Evolutionary conservation across 2,329 filamentous ascomycete species (phyloP).

Genomic region (Acrodontium crateriforme): DNA sequence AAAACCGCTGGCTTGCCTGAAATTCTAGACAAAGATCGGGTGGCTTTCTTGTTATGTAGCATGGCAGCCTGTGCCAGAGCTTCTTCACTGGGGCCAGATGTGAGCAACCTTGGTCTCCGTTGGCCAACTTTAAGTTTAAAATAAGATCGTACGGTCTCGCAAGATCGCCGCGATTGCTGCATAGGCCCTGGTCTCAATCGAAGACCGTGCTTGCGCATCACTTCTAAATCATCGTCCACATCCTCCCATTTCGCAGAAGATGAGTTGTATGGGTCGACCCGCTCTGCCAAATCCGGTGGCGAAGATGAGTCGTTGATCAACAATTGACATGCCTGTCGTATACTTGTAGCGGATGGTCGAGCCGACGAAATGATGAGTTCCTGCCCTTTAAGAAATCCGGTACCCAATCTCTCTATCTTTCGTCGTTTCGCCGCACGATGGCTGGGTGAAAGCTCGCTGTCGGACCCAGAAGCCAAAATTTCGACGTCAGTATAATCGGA

Average conservation of each 20-base stretch:
- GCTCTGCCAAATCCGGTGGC: neutral
- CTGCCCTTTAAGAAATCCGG: conserved; percentile 43
- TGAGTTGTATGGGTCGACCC: neutral
- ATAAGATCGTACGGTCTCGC: too few species aligned
- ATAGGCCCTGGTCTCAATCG: too few species aligned
- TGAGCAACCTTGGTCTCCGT: too few species aligned
- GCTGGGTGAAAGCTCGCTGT: conserved; percentile 41
- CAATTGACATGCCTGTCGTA: conserved; percentile 3
- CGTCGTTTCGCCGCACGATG: conserved; percentile 36
- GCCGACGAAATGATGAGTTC: conserved; percentile 47
- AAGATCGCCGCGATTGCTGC: too few species aligned
- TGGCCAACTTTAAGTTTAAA: too few species aligned
- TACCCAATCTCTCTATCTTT: conserved; percentile 46
- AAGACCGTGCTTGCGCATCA: neutral
- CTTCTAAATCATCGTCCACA: conserved; percentile 2
- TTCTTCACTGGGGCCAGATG: too few species aligned
- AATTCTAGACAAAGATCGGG: too few species aligned
- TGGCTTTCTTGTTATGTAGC: too few species aligned
- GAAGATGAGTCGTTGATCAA: conserved; percentile 2
- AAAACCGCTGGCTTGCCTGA: too few species aligned
- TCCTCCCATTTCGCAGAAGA: conserved; percentile 6
- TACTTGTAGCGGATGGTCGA: conserved; percentile 8
- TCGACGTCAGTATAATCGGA: conserved; percentile 16
- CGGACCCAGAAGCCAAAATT: conserved; percentile 42
- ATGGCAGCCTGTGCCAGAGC: too few species aligned